Percentiles rank a stretch among this genome's conserved stretches.
These are phyloP conservation scores for Fusarium fujikuroi DNA, from an alignment of 2,329 filamentous ascomycete genomes.

Conservation along the genomic window DNA sequence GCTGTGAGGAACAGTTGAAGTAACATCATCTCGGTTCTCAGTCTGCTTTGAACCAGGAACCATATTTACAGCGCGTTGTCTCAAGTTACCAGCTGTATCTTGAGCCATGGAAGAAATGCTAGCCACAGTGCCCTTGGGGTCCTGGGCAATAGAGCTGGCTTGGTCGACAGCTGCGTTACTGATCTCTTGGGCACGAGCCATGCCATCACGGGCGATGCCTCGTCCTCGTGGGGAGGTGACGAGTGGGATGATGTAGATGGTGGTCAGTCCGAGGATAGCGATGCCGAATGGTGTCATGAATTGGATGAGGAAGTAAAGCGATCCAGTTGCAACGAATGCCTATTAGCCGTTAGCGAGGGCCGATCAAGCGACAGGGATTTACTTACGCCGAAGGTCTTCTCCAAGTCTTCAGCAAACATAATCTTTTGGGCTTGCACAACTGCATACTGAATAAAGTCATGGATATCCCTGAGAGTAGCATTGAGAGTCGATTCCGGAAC, in stretches of 20 bases:
- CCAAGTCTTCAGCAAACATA: conserved; percentile 22
- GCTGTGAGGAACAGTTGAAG: neutral
- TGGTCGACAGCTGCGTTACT: conserved; percentile 23
- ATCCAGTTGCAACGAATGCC: neutral
- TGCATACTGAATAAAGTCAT: conserved; percentile 32
- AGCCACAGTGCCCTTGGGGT: conserved; percentile 18
- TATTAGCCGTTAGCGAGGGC: neutral
- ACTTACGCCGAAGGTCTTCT: conserved; percentile 32
- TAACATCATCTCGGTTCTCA: neutral
- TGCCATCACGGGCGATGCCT: conserved; percentile 17
- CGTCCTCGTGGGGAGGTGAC: conserved; percentile 21
- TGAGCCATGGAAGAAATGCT: conserved; percentile 28
- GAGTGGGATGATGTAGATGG: conserved; percentile 29
- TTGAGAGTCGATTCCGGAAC: conserved; percentile 36
- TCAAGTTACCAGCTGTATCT: conserved; percentile 13
- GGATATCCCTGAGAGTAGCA: conserved; percentile 30
- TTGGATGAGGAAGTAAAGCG: conserved; percentile 10
- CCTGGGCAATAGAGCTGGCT: conserved; percentile 10
- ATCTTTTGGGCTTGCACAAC: conserved; percentile 26
- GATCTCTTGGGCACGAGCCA: conserved; percentile 23
- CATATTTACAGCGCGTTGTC: conserved; percentile 18
- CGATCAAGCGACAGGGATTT: accelerated
- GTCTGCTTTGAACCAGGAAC: conserved; percentile 1
- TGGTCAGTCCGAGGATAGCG: conserved; percentile 17
- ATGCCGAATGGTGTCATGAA: conserved; percentile 32